These are phyloP conservation scores for Nymphaea thermarum DNA, from an alignment of 164 flowering plant genomes.

Conservation along the genomic window DNA sequence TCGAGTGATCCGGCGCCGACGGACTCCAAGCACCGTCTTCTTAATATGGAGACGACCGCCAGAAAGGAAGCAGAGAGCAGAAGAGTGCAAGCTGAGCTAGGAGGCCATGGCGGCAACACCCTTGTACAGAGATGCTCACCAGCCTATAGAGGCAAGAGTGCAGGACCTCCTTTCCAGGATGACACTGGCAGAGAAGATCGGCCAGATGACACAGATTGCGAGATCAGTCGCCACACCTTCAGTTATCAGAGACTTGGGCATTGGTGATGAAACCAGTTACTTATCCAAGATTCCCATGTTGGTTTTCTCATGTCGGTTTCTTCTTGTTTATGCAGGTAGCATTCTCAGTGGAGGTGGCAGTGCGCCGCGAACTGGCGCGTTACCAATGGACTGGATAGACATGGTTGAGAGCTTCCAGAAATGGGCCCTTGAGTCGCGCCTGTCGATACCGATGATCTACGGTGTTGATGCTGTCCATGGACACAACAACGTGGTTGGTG, in stretches of 20 bases:
- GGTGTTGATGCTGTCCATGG: slow-evolving; percentile 73
- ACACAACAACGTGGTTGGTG: slow-evolving; percentile 47
- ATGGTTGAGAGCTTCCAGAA: slow-evolving; percentile 50
- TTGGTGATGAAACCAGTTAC: slow-evolving; percentile 9
- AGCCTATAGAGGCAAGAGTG: slow-evolving; percentile 20
- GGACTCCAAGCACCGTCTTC: too few species aligned
- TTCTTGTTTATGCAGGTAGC: slow-evolving; percentile 28
- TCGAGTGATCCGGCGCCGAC: too few species aligned
- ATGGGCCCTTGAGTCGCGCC: slow-evolving; percentile 36
- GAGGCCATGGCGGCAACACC: neutral
- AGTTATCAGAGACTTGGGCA: slow-evolving; percentile 15
- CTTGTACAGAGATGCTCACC: slow-evolving; percentile 23
- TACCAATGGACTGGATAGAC: slow-evolving; percentile 53
- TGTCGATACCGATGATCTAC: slow-evolving; percentile 55
- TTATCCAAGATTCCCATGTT: too few species aligned
- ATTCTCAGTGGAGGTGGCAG: slow-evolving; percentile 54
- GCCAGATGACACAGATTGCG: slow-evolving; percentile 36
- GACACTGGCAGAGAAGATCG: slow-evolving; percentile 27
- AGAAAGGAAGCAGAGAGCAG: too few species aligned
- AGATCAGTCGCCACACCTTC: slow-evolving; percentile 16
- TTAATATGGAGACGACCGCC: too few species aligned
- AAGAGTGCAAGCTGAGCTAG: too few species aligned
- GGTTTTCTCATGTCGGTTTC: too few species aligned
- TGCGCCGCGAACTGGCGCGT: slow-evolving; percentile 26
- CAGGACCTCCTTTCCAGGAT: slow-evolving; percentile 29